phyloP scores from a whole-genome alignment of 2,329 filamentous ascomycete genomes.

The Neofusicoccum kwambonambiense region DNA sequence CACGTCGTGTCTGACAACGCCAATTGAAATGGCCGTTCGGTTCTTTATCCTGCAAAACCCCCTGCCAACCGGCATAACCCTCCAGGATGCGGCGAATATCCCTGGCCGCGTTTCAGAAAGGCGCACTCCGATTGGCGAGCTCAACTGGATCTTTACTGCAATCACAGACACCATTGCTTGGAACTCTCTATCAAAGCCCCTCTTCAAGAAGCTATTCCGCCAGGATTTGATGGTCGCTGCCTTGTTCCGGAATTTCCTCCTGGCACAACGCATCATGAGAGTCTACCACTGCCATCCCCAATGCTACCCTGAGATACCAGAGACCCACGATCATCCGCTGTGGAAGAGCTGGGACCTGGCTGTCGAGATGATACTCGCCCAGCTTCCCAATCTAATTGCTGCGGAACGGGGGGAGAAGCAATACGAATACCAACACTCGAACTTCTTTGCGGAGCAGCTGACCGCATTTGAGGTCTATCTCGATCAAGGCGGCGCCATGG shows the following conservation, averaged over 20 bases:
- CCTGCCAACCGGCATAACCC: conserved; percentile 62
- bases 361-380: conserved; percentile 89
- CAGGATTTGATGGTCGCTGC: conserved; percentile 99
- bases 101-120: conserved; percentile 90
- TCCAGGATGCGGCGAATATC: conserved; percentile 83
- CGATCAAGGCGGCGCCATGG: conserved; percentile 75
- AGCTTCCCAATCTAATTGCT: conserved; percentile 79
- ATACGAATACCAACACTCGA: conserved; percentile 92
- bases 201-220: conserved; percentile 95
- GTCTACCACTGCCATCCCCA: conserved; percentile 95
- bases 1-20: conserved; percentile 91
- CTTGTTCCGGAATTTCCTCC: conserved; percentile 90
- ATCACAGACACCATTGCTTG: conserved; percentile 99
- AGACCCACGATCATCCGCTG: conserved; percentile 89
- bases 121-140: conserved; percentile 86
- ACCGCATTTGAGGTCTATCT: conserved; percentile 97
- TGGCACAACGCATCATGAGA: conserved; percentile 93
- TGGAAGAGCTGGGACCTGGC: conserved; percentile 99
- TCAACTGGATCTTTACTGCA: conserved; percentile 99
- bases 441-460: conserved; percentile 95
- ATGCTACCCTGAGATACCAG: conserved; percentile 86
- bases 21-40: conserved; percentile 94
- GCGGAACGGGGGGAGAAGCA: conserved; percentile 69
- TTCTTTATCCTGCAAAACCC: conserved; percentile 97
- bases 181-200: conserved; percentile 84